phyloP scores from a whole-genome alignment of 306 rosid species.

The Quillaja saponaria region DNA sequence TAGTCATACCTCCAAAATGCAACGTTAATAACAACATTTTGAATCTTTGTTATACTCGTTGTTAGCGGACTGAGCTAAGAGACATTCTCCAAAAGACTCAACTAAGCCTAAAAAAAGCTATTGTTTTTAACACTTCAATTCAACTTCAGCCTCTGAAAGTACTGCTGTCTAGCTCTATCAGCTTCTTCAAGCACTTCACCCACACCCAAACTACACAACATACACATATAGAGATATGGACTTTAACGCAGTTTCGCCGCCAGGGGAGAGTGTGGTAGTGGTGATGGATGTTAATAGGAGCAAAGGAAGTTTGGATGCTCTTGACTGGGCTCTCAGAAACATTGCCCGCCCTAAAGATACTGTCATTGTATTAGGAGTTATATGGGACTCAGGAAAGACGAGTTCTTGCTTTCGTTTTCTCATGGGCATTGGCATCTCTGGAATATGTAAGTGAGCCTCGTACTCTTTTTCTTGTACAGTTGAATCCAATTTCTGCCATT shows the following conservation, averaged over 20 bases:
- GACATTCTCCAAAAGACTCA: neutral
- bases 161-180: no score
- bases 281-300: conserved; percentile 17
- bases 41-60: neutral
- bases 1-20: neutral
- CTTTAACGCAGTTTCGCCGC: neutral
- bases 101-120: no score
- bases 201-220: neutral
- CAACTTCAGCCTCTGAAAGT: no score
- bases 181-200: no score
- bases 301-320: conserved; percentile 17
- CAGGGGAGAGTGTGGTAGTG: conserved; percentile 28
- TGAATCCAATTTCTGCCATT: no score
- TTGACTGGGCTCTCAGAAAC: conserved; percentile 30
- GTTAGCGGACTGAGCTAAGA: neutral
- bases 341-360: conserved; percentile 21
- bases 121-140: no score
- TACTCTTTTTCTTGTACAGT: neutral
- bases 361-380: conserved; percentile 31
- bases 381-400: conserved; percentile 13
- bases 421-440: no score
- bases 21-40: neutral
- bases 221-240: neutral
- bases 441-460: no score
- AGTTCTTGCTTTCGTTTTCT: conserved; percentile 34